Base-by-base conservation (phyloP, 2,329 filamentous ascomycete genomes). In the Dichotomopilus funicola region DNA sequence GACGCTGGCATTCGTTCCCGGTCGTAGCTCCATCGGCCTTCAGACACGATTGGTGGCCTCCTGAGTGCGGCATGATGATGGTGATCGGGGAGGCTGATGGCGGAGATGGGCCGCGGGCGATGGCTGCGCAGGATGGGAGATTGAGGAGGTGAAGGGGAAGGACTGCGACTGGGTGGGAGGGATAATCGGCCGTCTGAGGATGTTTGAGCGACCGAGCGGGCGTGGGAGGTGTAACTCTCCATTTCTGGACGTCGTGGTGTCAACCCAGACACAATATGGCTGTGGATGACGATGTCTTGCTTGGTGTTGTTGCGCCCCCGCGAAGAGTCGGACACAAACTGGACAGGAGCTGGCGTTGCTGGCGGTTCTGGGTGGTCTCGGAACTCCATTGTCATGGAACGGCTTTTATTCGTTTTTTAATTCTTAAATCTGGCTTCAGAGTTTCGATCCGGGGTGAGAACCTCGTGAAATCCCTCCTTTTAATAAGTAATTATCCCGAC, bases 21-120 rank as follows among this genome's bases (percentile, higher is more conserved):
- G 51, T 59, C 53, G 50, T 59, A 59, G 53, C 53, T 59, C 53
- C 56, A 59, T 48, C 56, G 40, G 44, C 51, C 53, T n/a, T 38
- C 8, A 11, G 56, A 6, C 13, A 41, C 37, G 19, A 27, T 27
- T 5, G 47, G 51, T 11, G 56, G 53, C 7, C 56, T 37, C 36
- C 9, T 13, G 36, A 12, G 6, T 6, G 41, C 12, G 10, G 11
- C 7, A 12, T 11, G 11, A 42, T n/a, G 40, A 42, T n/a, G 40
- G 13, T 53, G 36, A 8, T 51, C 53, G 27, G 56, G 46, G 6
- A 56, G 31, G 38, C 50, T 43, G 46, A 53, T 41, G 5, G 34
- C 49, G 5, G 56, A 56, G 5, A 12, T 0, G 4, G 49, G 56
- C 5, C 53, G 49, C 27, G 49, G 43, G 10, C 27, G 46, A 34